Conservation (phyloP, 2,329 filamentous ascomycete genomes). For the Arthrobotrys entomopaga region DNA sequence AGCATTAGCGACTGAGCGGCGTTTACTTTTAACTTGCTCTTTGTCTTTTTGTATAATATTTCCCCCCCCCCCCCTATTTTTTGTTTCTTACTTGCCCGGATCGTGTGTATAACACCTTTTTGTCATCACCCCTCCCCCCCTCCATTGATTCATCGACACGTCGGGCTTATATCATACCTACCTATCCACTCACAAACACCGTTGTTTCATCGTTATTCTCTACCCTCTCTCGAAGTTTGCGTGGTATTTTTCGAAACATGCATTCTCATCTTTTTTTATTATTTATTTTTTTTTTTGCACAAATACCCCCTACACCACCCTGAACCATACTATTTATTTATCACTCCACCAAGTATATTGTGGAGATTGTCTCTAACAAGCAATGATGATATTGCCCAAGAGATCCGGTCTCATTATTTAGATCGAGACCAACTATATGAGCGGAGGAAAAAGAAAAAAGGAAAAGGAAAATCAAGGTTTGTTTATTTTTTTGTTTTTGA, state of each 20-base stretch:
- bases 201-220: neutral
- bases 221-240: neutral
- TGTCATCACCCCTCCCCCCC: neutral
- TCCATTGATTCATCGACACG: neutral
- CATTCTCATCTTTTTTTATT: too few species aligned
- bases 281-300: too few species aligned
- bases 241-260: neutral
- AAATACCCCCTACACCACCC: neutral
- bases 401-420: too few species aligned
- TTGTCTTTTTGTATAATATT: slow-evolving; percentile 3
- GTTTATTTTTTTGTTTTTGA: neutral
- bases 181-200: neutral
- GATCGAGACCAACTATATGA: neutral
- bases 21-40: slow-evolving; percentile 25
- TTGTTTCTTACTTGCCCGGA: slow-evolving; percentile 3
- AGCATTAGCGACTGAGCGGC: slow-evolving; percentile 55
- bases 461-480: neutral
- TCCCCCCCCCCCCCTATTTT: neutral
- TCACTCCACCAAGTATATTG: neutral
- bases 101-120: slow-evolving; percentile 1
- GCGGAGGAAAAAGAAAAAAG: too few species aligned
- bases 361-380: neutral
- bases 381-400: neutral
- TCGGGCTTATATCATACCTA: neutral
- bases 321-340: neutral